Conservation (phyloP, 495 filamentous ascomycete species). For the Aspergillus kassunensis region DNA sequence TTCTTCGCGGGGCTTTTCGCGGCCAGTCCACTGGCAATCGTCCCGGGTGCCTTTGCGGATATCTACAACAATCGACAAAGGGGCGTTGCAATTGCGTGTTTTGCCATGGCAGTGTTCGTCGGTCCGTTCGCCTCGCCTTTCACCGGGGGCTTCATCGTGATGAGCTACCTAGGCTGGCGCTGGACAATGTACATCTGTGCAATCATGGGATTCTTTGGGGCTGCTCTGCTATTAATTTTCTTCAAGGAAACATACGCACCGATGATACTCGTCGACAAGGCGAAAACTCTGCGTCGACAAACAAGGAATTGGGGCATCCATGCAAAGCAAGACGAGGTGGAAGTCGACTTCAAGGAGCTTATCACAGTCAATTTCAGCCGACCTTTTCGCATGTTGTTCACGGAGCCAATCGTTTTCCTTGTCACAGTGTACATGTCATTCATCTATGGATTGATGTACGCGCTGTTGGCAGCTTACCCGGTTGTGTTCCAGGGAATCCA, state of each 20-base stretch:
- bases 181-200: constrained; percentile 46
- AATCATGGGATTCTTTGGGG: constrained; percentile 37
- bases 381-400: constrained; percentile 45
- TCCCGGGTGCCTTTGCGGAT: constrained; percentile 46
- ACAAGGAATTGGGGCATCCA: constrained; percentile 48
- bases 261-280: constrained; percentile 36
- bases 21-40: constrained; percentile 40
- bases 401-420: constrained; percentile 39
- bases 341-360: constrained; percentile 39
- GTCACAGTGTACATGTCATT: constrained; percentile 47
- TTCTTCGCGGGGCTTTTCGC: constrained; percentile 48
- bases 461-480: constrained; percentile 37
- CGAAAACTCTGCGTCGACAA: constrained; percentile 35
- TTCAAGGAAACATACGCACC: constrained; percentile 40
- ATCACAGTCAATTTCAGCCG: constrained; percentile 41
- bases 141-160: constrained; percentile 41
- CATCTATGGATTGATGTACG: constrained; percentile 44
- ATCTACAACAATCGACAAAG: constrained; percentile 47
- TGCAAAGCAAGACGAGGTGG: constrained; percentile 46
- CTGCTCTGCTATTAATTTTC: constrained; percentile 28
- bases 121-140: constrained; percentile 49
- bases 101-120: constrained; percentile 47
- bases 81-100: constrained; percentile 48
- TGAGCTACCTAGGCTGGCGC: constrained; percentile 43
- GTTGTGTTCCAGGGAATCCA: constrained; percentile 37